These are phyloP conservation scores for Ophiostoma perfectum DNA, from an alignment of 2,329 filamentous ascomycete species.

Conservation along the genomic window DNA sequence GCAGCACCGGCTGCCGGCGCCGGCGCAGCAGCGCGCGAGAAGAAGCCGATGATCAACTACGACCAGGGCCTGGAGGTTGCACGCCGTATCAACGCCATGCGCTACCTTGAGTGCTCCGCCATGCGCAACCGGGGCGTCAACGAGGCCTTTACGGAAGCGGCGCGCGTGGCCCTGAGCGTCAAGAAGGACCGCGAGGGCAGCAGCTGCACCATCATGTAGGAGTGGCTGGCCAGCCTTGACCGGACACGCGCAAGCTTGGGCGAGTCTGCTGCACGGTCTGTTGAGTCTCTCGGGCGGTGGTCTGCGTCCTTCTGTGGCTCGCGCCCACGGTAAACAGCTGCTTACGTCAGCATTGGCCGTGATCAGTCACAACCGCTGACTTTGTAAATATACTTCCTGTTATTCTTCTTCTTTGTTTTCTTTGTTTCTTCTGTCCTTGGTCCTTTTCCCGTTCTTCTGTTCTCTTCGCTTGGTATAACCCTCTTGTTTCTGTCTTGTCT, in stretches of 20 bases:
- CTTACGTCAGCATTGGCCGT: not conserved
- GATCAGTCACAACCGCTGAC: not conserved
- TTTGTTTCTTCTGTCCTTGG: not conserved
- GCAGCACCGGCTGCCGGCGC: slow-evolving; percentile 27
- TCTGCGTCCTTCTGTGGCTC: not conserved
- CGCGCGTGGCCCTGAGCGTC: slow-evolving; percentile 78
- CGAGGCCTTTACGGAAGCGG: slow-evolving; percentile 96
- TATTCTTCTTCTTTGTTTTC: not conserved
- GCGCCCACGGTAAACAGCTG: not conserved
- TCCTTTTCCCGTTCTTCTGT: not conserved
- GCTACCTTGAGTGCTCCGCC: slow-evolving; percentile 96
- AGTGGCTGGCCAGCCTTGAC: not conserved
- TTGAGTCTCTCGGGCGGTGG: not conserved
- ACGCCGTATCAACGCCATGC: slow-evolving; percentile 81
- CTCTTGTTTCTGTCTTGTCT: slow-evolving; percentile 10
- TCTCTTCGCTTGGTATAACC: not conserved
- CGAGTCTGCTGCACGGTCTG: not conserved
- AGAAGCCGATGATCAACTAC: slow-evolving; percentile 76
- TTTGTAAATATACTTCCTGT: slow-evolving; percentile 12
- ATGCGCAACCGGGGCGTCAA: slow-evolving; percentile 98
- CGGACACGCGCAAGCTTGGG: not conserved
- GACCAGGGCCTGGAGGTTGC: slow-evolving; percentile 88
- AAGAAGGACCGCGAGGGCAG: slow-evolving; percentile 59
- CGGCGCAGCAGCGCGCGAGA: slow-evolving; percentile 42
- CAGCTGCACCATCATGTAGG: slow-evolving; percentile 56